Percentiles rank a stretch among this genome's conserved stretches.
Evolutionary conservation across 2,329 filamentous ascomycete genomes (phyloP).

Genomic region (Penicillium concentricum): DNA sequence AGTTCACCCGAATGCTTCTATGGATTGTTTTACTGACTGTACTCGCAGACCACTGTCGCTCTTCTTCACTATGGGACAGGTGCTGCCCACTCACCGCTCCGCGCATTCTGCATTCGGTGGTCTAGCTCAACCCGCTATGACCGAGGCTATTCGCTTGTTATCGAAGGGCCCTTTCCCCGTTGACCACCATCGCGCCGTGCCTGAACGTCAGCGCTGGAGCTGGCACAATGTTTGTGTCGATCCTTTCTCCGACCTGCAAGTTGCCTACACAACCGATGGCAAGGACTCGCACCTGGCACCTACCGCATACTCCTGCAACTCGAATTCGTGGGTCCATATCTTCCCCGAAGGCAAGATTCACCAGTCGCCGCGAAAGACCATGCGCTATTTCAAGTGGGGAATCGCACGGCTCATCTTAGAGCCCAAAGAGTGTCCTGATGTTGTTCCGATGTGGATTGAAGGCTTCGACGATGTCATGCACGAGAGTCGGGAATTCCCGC

Average conservation of each 20-base stretch:
- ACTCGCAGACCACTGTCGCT: conserved; percentile 59
- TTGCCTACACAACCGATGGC: conserved; percentile 41
- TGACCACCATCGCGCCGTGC: conserved; percentile 44
- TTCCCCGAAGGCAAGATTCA: conserved; percentile 96
- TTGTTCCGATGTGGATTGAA: conserved; percentile 93
- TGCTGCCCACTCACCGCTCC: conserved; percentile 81
- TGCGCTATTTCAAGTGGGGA: conserved; percentile 99
- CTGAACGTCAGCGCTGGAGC: conserved; percentile 40
- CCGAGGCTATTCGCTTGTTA: conserved; percentile 79
- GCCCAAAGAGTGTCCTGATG: conserved; percentile 78
- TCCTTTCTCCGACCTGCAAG: conserved; percentile 46
- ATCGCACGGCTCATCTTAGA: conserved; percentile 89
- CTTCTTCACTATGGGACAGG: conserved; percentile 89
- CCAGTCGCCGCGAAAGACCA: conserved; percentile 72
- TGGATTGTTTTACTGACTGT: conserved; percentile 1
- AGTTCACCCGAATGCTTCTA: background rate
- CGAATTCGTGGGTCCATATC: conserved; percentile 85
- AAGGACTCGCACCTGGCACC: conserved; percentile 63
- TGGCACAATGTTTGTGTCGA: conserved; percentile 46
- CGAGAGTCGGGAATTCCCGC: conserved; percentile 74
- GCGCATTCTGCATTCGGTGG: conserved; percentile 78
- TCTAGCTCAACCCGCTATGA: conserved; percentile 84
- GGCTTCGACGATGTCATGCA: conserved; percentile 87
- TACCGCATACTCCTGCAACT: conserved; percentile 67
- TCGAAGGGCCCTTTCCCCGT: conserved; percentile 63